phyloP scores from a whole-genome alignment of 169 alveolate genomes.

The Plasmodium gallinaceum region DNA sequence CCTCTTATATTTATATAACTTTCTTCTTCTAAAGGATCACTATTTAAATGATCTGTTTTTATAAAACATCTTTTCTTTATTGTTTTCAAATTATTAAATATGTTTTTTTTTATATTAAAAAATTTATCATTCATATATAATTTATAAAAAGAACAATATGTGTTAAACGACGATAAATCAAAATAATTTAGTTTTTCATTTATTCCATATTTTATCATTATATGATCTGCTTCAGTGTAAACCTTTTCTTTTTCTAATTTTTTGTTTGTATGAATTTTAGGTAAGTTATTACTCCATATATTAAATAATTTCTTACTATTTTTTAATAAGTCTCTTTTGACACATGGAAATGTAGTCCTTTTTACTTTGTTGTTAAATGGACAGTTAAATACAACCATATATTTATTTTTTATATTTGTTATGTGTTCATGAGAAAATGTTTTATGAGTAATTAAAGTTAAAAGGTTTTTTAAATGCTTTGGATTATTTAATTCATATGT shows the following conservation, averaged over 20 bases:
- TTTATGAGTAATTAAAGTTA: conserved; percentile 14
- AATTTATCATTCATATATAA: conserved; percentile 41
- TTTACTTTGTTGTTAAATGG: conserved; percentile 6
- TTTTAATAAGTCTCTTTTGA: conserved; percentile 40
- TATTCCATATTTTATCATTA: conserved; percentile 4
- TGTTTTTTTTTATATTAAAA: conserved; percentile 5
- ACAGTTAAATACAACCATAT: conserved; percentile 1
- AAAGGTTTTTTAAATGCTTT: conserved; percentile 15
- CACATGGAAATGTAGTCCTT: conserved; percentile 47
- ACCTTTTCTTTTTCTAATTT: conserved; percentile 49
- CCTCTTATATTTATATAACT: conserved; percentile 54
- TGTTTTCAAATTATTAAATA: conserved; percentile 2
- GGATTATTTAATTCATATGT: conserved; percentile 6
- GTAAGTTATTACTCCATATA: conserved; percentile 45
- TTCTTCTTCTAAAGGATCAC: conserved; percentile 72
- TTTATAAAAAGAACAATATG: conserved; percentile 72
- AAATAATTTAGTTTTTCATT: conserved; percentile 40
- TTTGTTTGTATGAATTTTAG: conserved; percentile 34
- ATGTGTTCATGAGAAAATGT: conserved; percentile 26
- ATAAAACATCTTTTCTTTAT: conserved; percentile 59
- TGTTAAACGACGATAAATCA: conserved; percentile 55
- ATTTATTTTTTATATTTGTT: conserved; percentile 20
- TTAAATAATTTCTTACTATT: conserved; percentile 51
- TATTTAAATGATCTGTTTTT: conserved; percentile 73
- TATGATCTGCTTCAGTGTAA: conserved; percentile 25